Percentiles rank a stretch among this genome's conserved stretches.
phyloP scores from a whole-genome alignment of 495 filamentous ascomycete genomes.

The Penicillium coprophilum region DNA sequence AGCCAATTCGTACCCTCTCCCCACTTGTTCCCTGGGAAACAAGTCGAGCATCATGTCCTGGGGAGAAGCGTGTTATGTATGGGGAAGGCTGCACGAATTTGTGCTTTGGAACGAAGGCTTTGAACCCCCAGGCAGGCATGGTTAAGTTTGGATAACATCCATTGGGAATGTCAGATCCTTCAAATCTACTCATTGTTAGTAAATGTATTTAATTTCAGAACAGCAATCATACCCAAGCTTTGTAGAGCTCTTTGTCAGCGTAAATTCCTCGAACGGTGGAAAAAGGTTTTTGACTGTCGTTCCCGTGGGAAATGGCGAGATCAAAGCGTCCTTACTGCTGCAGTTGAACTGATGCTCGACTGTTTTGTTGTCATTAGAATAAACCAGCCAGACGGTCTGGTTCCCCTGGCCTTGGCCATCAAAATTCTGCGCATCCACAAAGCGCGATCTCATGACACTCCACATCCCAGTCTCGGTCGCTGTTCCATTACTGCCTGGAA shows the following conservation, averaged over 20 bases:
- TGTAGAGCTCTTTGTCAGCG: slow-evolving; percentile 19
- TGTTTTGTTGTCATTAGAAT: slow-evolving; percentile 47
- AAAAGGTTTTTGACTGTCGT: slow-evolving; percentile 51
- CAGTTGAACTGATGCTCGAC: slow-evolving; percentile 47
- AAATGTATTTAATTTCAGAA: background rate
- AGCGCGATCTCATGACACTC: slow-evolving; percentile 42
- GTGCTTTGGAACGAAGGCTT: slow-evolving; percentile 53
- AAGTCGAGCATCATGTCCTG: slow-evolving; percentile 56
- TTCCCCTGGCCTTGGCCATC: slow-evolving; percentile 41
- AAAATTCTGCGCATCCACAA: slow-evolving; percentile 43
- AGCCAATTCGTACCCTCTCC: slow-evolving; percentile 41
- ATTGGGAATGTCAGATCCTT: slow-evolving; percentile 31
- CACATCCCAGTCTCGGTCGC: slow-evolving; percentile 50
- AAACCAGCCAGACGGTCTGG: slow-evolving; percentile 50
- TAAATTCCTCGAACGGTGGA: slow-evolving; percentile 49
- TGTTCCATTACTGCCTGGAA: slow-evolving; percentile 44
- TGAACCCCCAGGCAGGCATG: slow-evolving; percentile 54
- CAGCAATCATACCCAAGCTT: slow-evolving; percentile 2
- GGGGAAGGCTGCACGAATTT: slow-evolving; percentile 47
- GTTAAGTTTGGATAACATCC: slow-evolving; percentile 51
- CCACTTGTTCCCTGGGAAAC: slow-evolving; percentile 34
- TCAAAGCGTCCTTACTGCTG: slow-evolving; percentile 31
- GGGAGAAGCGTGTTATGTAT: slow-evolving; percentile 56
- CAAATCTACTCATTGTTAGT: slow-evolving; percentile 16
- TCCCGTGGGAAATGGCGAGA: slow-evolving; percentile 43